Percentiles rank a stretch among this genome's conserved stretches.
Evolutionary conservation across 2,329 filamentous ascomycete species (phyloP).

Genomic region (Aspergillus pseudoterreus): DNA sequence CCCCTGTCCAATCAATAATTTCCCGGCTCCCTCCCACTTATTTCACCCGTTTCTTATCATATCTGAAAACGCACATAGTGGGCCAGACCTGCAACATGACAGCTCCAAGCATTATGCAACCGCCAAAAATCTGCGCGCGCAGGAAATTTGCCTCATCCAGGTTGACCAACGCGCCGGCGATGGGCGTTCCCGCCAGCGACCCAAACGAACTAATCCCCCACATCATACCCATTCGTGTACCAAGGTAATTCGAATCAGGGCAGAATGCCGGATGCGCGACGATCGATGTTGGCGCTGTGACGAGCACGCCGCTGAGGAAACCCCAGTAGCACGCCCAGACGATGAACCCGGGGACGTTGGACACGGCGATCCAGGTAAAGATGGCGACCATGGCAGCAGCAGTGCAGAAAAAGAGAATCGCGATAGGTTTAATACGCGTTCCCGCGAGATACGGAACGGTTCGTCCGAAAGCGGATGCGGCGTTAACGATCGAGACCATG

Average conservation of each 20-base stretch:
- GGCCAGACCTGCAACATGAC: slow-evolving; percentile 26
- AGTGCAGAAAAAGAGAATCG: slow-evolving; percentile 18
- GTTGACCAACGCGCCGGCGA: slow-evolving; percentile 30
- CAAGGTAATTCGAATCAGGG: slow-evolving; percentile 22
- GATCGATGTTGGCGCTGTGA: slow-evolving; percentile 28
- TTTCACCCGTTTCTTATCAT: slow-evolving; percentile 10
- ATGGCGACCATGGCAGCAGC: slow-evolving; percentile 25
- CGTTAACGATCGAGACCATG: slow-evolving; percentile 51
- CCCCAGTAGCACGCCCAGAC: slow-evolving; percentile 33
- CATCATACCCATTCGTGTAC: slow-evolving; percentile 33
- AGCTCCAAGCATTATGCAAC: slow-evolving; percentile 30
- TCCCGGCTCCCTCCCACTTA: neutral
- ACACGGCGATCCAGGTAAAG: slow-evolving; percentile 31
- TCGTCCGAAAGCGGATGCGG: slow-evolving; percentile 48
- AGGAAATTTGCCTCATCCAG: slow-evolving; percentile 23
- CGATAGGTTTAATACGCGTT: slow-evolving; percentile 22
- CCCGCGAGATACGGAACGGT: slow-evolving; percentile 46
- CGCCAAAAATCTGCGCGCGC: slow-evolving; percentile 29
- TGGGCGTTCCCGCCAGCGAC: slow-evolving; percentile 27
- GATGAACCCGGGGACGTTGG: slow-evolving; percentile 21
- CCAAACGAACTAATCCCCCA: slow-evolving; percentile 33
- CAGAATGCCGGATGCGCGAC: slow-evolving; percentile 28
- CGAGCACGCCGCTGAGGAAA: slow-evolving; percentile 27
- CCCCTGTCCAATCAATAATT: neutral
- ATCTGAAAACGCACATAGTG: slow-evolving; percentile 17